These are phyloP conservation scores for Juncus inflexus DNA, from an alignment of 176 grass and related monocot species.

Conservation along the genomic window DNA sequence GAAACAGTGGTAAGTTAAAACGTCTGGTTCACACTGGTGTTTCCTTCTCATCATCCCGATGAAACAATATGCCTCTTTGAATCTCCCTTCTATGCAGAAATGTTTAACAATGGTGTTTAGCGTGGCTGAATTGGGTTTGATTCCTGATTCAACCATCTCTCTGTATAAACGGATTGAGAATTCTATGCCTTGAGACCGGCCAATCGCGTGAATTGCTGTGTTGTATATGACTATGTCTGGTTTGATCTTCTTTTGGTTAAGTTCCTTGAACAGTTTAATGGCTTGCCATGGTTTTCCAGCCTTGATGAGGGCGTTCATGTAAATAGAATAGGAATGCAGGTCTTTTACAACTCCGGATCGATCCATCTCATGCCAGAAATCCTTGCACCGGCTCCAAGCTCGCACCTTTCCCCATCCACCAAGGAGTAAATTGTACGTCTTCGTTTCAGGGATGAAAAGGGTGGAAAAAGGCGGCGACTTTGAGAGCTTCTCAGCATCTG, in stretches of 20 bases:
- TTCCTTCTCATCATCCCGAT: conserved; percentile 60
- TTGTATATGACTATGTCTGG: conserved; percentile 65
- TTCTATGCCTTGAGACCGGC: conserved; percentile 57
- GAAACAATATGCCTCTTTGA: conserved; percentile 76
- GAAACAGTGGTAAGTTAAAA: conserved; percentile 84
- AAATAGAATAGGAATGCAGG: conserved; percentile 89
- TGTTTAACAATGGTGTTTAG: conserved; percentile 69
- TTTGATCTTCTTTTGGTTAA: conserved; percentile 41
- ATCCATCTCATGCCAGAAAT: conserved; percentile 94
- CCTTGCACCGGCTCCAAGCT: conserved; percentile 49
- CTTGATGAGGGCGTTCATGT: conserved; percentile 78
- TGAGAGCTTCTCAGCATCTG: conserved; percentile 61
- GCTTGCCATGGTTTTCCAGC: conserved; percentile 82
- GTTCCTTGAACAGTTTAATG: conserved; percentile 74
- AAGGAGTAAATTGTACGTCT: conserved; percentile 80
- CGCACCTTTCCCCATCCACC: conserved; percentile 69
- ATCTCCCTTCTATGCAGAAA: conserved; percentile 71
- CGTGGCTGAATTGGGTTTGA: conserved; percentile 57
- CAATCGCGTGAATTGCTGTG: conserved; percentile 70
- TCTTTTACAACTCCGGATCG: conserved; percentile 55
- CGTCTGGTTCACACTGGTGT: conserved; percentile 49
- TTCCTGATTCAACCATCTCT: conserved; percentile 63
- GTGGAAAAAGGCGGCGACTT: conserved; percentile 31
- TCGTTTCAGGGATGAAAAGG: conserved; percentile 44
- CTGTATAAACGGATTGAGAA: conserved; percentile 52